phyloP scores from a whole-genome alignment of 2,329 filamentous ascomycete species.

The Helminthosporium solani region DNA sequence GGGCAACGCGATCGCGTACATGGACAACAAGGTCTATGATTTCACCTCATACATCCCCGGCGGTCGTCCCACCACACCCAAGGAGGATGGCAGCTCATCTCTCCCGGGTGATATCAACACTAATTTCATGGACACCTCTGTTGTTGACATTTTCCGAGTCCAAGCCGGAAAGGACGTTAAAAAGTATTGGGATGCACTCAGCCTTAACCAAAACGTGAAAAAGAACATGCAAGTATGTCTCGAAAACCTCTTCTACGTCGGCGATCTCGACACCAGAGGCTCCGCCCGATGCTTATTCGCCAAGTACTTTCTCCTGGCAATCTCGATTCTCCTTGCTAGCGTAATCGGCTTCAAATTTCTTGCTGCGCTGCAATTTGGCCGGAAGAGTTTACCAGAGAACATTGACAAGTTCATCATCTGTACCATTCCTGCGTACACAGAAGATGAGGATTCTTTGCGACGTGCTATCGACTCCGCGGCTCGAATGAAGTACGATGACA shows the following conservation, averaged over 20 bases:
- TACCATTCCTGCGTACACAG: conserved; percentile 95
- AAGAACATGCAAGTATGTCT: conserved; percentile 76
- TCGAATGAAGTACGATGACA: conserved; percentile 95
- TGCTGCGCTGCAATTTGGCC: conserved; percentile 89
- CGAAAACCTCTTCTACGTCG: conserved; percentile 93
- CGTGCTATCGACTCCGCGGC: conserved; percentile 96
- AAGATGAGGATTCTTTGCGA: conserved; percentile 95
- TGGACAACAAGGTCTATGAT: conserved; percentile 82
- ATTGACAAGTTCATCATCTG: conserved; percentile 98
- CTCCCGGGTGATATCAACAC: conserved; percentile 51
- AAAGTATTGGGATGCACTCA: conserved; percentile 75
- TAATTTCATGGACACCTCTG: conserved; percentile 77
- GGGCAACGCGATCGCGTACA: conserved; percentile 69
- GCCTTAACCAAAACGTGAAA: conserved; percentile 58
- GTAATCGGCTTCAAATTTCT: conserved; percentile 97
- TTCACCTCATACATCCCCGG: conserved; percentile 79
- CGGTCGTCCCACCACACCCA: conserved; percentile 64
- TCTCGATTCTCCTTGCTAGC: conserved; percentile 75
- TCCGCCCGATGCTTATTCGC: conserved; percentile 83
- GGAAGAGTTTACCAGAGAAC: conserved; percentile 89
- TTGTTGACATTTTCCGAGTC: conserved; percentile 75
- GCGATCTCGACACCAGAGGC: conserved; percentile 86
- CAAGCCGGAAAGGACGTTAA: conserved; percentile 77
- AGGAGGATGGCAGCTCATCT: conserved; percentile 48
- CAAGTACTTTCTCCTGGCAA: conserved; percentile 81